Conservation (phyloP, 805 yeast genomes). For the Jamesozyma jinghongensis region DNA sequence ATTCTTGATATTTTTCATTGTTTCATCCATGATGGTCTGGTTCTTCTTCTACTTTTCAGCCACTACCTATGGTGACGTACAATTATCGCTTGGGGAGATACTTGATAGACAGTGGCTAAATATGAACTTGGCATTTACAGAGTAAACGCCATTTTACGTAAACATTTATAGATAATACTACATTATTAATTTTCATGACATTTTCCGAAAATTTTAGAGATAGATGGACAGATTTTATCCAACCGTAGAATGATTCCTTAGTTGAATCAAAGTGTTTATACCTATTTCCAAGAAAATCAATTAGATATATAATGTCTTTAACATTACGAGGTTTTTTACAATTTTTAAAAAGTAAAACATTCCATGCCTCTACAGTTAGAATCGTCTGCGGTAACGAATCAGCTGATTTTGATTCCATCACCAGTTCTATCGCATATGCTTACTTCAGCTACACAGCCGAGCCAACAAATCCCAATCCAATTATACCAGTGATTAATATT, state of each 20-base stretch:
- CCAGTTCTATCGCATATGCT: slow-evolving; percentile 65
- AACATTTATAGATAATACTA: not conserved
- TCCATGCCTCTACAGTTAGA: slow-evolving; percentile 2
- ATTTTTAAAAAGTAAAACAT: not conserved
- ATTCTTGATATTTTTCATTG: no score
- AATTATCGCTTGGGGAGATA: slow-evolving; percentile 54
- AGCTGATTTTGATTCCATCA: slow-evolving; percentile 83
- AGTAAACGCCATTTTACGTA: slow-evolving; percentile 32
- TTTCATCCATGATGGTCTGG: not conserved
- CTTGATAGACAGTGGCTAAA: slow-evolving; percentile 68
- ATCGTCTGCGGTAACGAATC: slow-evolving; percentile 62
- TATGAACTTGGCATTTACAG: slow-evolving; percentile 81
- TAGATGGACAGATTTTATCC: no score
- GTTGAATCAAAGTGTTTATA: not conserved
- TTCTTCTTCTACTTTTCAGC: slow-evolving; percentile 71
- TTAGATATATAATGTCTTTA: not conserved
- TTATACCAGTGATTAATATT: slow-evolving; percentile 72
- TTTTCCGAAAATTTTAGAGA: no score
- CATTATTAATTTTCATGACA: no score
- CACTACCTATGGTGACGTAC: slow-evolving; percentile 67
- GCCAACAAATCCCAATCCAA: slow-evolving; percentile 22
- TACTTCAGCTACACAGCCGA: slow-evolving; percentile 35
- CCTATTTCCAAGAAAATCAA: not conserved
- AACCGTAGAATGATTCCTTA: no score
- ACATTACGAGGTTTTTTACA: slow-evolving; percentile 6